Evolutionary conservation across 192 early-diverging fungal species (phyloP), one percentile per base, ranked within the genome.

Genomic region (Phlyctochytrium bullatum): DNA sequence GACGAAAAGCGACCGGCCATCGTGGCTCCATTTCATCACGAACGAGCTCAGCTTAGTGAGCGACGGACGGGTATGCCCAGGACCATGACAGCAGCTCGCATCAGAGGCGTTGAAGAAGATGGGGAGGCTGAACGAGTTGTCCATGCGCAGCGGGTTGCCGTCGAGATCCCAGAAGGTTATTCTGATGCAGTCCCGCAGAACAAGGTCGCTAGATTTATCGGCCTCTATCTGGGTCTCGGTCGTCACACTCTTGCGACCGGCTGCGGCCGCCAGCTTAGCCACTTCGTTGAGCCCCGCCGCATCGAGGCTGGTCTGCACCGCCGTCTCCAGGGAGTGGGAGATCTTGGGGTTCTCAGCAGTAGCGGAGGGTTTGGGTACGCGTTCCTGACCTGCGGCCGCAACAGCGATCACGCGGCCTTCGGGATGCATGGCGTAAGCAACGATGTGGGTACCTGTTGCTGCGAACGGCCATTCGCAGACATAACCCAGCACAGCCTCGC

Each of bases 101-200:
- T 71, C 69, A 0, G 69, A 64, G 24, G 56, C n/a, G 24, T 71
- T 62, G 29, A 59, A 54, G 34, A 71, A 71, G n/a, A 71, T 30
- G 30, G 52, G 61, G 51, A 69, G 58, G 24, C 65, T n/a, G 59
- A 73, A 73, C 1, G 60, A 20, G 31, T 54, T 60, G 52, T 56
- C 64, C 16, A 62, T 4, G 10, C 33, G 61, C 17, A 23, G 34
- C 4, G 61, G 61, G 50, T 62, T 62, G 4, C 61, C 61, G 27
- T 57, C 54, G 3, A 61, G 36, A 61, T 73, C 71, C 71, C 71
- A 73, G 34, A 73, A 73, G 2, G 59, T 67, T 17, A 73, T 20
- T 36, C 66, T 73, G 51, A 73, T 40, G 1, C 63, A 24, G 30
- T 73, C 71, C 2, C 61, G 10, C 3, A 68, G 65, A 31, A 54